phyloP scores from a whole-genome alignment of 495 filamentous ascomycete genomes.

The Amphirosellinia nigrospora region DNA sequence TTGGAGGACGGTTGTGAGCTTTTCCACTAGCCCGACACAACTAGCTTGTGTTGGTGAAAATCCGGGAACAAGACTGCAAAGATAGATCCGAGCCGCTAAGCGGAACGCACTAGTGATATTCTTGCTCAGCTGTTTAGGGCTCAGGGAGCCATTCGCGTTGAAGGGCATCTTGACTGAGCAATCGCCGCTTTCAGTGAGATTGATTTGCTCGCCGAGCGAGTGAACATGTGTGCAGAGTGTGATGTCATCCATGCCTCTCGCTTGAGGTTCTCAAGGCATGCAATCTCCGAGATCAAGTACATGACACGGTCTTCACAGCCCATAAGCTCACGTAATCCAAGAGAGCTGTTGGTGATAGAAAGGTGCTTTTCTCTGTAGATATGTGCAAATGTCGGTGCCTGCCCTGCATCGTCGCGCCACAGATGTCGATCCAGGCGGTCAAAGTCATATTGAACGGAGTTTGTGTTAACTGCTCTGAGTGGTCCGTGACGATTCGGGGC shows the following conservation, averaged over 20 bases:
- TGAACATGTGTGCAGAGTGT: slow-evolving; percentile 84
- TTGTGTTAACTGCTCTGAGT: slow-evolving; percentile 61
- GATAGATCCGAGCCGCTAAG: slow-evolving; percentile 89
- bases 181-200: slow-evolving; percentile 70
- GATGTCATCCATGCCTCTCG: slow-evolving; percentile 78
- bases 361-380: slow-evolving; percentile 92
- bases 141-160: slow-evolving; percentile 74
- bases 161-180: slow-evolving; percentile 59
- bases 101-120: slow-evolving; percentile 92
- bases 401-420: slow-evolving; percentile 91
- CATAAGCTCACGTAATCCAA: slow-evolving; percentile 91
- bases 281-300: slow-evolving; percentile 97
- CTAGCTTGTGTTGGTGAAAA: slow-evolving; percentile 73
- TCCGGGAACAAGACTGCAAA: slow-evolving; percentile 90
- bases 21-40: slow-evolving; percentile 74
- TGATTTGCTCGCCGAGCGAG: slow-evolving; percentile 80
- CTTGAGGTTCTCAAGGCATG: slow-evolving; percentile 91
- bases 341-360: slow-evolving; percentile 64
- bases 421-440: slow-evolving; percentile 95
- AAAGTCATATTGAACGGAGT: slow-evolving; percentile 95
- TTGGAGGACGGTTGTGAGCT: slow-evolving; percentile 71
- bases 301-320: slow-evolving; percentile 97
- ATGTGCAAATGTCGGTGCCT: slow-evolving; percentile 86
- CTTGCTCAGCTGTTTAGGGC: slow-evolving; percentile 77
- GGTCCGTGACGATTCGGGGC: slow-evolving; percentile 63